phyloP scores from a whole-genome alignment of 331 rosid species.

The Arachis monticola region DNA sequence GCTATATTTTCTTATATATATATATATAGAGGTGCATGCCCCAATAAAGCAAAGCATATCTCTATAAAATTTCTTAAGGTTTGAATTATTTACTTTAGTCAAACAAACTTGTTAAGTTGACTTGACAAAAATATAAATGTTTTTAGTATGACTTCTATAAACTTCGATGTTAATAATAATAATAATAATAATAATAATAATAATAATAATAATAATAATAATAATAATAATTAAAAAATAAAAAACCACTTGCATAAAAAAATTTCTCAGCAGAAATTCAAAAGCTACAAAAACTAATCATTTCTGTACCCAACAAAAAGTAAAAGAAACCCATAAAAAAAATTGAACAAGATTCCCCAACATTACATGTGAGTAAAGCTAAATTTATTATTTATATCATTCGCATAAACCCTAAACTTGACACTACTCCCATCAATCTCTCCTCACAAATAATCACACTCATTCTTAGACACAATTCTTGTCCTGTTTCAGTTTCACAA shows the following conservation, averaged over 20 bases:
- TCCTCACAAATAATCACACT: not conserved
- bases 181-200: no score
- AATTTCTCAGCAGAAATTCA: constrained; percentile 35
- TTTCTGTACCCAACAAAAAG: constrained; percentile 39
- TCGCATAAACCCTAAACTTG: constrained; percentile 51
- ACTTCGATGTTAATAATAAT: not conserved
- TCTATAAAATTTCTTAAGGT: no score
- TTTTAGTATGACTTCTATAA: no score
- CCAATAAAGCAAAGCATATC: no score
- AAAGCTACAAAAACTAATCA: constrained; percentile 40
- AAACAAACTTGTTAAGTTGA: not conserved
- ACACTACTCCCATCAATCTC: not conserved
- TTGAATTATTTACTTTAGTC: not conserved
- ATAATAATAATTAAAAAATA: no score
- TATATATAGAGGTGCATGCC: no score
- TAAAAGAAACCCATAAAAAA: constrained; percentile 51
- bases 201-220: no score
- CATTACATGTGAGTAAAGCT: constrained; percentile 55
- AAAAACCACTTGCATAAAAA: not conserved
- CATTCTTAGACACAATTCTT: not conserved
- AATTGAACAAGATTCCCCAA: constrained; percentile 58
- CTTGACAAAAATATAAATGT: no score
- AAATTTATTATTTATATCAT: constrained; percentile 22
- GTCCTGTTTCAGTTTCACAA: not conserved
- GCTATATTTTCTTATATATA: no score